Percentiles rank a stretch among this genome's conserved stretches.
Conservation (phyloP, 169 alveolate species). For the Eimeria brunetti region DNA sequence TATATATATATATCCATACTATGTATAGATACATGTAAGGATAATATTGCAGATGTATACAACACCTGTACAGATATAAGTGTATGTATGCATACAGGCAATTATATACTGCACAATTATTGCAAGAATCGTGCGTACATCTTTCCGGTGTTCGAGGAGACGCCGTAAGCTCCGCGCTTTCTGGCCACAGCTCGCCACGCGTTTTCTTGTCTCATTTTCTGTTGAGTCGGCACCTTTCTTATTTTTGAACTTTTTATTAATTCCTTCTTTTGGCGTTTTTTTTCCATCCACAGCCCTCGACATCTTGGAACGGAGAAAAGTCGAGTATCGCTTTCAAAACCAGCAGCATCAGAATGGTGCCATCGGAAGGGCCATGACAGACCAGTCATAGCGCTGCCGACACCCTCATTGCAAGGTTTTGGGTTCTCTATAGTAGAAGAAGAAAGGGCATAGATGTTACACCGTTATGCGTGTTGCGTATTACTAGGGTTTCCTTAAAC, state of each 20-base stretch:
- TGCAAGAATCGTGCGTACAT: slow-evolving; percentile 11
- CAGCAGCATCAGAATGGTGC: not conserved
- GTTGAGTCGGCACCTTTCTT: not conserved
- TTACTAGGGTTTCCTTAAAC: not conserved
- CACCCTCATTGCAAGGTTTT: not conserved
- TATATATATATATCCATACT: not conserved
- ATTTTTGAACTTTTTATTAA: not conserved
- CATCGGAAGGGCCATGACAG: not conserved
- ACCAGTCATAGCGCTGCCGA: not conserved
- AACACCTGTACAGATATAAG: no score
- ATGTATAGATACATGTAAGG: no score
- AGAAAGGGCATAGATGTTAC: not conserved
- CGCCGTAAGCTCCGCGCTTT: slow-evolving; percentile 70
- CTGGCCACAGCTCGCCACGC: slow-evolving; percentile 58
- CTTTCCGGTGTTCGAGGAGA: slow-evolving; percentile 45
- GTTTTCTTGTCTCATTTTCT: slow-evolving; percentile 6
- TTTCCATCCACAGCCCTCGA: not conserved
- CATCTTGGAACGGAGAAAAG: not conserved
- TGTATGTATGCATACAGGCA: not conserved
- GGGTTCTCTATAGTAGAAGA: not conserved
- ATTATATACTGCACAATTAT: not conserved
- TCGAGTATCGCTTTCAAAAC: not conserved
- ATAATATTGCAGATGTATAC: no score
- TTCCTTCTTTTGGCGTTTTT: not conserved
- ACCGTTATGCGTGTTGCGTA: not conserved